Evolutionary conservation across 176 grass and related monocot species (phyloP).

Genomic region (Rhipidocladum racemiflorum): DNA sequence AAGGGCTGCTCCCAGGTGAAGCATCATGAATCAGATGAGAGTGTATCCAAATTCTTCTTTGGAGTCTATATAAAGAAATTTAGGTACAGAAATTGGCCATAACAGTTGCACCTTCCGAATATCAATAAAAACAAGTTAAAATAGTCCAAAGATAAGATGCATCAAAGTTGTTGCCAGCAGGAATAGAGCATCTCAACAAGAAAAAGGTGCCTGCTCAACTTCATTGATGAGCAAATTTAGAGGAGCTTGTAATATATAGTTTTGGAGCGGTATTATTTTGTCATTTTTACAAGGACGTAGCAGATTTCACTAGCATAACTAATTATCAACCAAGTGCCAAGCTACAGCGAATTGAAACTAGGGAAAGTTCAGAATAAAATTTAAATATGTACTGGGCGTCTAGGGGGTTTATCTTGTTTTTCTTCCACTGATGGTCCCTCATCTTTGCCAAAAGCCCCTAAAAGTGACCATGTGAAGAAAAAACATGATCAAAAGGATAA

Average conservation of each 20-base stretch:
- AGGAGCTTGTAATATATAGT: not conserved
- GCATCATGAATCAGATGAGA: slow-evolving; percentile 39
- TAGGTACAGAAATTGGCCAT: not conserved
- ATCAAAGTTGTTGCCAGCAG: not conserved
- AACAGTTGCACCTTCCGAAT: not conserved
- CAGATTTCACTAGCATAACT: not conserved
- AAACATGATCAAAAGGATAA: slow-evolving; percentile 10
- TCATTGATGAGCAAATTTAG: not conserved
- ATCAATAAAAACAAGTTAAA: not conserved
- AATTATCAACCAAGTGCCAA: not conserved
- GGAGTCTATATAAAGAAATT: slow-evolving; percentile 23
- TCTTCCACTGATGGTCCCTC: slow-evolving; percentile 35
- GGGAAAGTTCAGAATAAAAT: not conserved
- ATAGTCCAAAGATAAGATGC: not conserved
- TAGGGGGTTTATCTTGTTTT: slow-evolving; percentile 33
- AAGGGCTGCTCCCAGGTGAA: slow-evolving; percentile 27
- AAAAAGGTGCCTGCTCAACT: not conserved
- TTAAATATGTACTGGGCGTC: slow-evolving; percentile 34
- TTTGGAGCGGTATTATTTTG: not conserved
- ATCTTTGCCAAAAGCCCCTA: slow-evolving; percentile 47
- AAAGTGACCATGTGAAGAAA: not conserved
- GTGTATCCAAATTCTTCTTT: slow-evolving; percentile 29
- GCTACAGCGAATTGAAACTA: not conserved
- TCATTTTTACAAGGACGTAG: not conserved
- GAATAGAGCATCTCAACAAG: not conserved